Evolutionary conservation across 2,329 filamentous ascomycete genomes (phyloP).

Genomic region (Ophiostoma perfectum): DNA sequence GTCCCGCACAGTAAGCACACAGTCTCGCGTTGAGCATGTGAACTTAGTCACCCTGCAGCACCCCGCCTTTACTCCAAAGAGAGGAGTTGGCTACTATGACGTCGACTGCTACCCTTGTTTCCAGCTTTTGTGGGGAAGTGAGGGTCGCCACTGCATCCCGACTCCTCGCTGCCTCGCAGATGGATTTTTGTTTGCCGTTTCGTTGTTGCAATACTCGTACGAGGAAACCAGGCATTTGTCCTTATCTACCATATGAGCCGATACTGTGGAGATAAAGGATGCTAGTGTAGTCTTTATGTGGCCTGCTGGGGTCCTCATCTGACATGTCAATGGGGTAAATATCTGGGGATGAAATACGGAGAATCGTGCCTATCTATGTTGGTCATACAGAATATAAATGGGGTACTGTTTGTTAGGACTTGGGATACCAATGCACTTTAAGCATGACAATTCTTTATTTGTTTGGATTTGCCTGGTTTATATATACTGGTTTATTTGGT

Average conservation of each 20-base stretch:
- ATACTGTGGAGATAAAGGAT: neutral
- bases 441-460: no score
- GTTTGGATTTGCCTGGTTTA: no score
- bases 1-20: neutral
- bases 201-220: no score
- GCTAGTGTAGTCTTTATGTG: neutral
- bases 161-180: conserved; percentile 1
- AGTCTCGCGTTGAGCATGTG: neutral
- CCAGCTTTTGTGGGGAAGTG: neutral
- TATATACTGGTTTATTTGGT: no score
- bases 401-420: no score
- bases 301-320: neutral
- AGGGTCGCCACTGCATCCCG: neutral
- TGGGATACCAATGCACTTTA: no score
- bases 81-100: conserved; percentile 8
- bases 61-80: conserved; percentile 8
- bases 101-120: conserved; percentile 11
- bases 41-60: neutral
- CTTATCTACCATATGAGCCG: neutral
- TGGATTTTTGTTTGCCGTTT: neutral
- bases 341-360: neutral
- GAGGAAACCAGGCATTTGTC: no score
- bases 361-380: neutral
- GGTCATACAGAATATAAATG: no score
- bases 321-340: conserved; percentile 1